Evolutionary conservation across 208 protist genomes (phyloP).

Genomic region (Crithidia mellificae): DNA sequence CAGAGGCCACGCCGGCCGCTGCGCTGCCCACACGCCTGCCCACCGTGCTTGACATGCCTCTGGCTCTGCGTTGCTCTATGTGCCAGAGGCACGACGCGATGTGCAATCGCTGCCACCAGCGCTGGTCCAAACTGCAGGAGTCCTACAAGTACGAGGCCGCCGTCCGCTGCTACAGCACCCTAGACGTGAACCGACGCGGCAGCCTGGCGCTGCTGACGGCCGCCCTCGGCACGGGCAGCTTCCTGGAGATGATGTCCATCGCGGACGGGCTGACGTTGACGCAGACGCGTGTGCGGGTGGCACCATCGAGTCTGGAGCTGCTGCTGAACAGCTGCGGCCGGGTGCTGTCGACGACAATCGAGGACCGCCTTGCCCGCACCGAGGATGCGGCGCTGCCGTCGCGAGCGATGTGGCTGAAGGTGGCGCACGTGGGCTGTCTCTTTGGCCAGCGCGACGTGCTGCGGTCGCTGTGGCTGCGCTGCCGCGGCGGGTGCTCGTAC

Average conservation of each 20-base stretch:
- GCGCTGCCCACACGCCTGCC: constrained; percentile 19
- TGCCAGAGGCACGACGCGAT: constrained; percentile 60
- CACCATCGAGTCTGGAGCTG: neutral
- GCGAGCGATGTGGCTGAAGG: constrained; percentile 11
- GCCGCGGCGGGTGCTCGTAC: constrained; percentile 22
- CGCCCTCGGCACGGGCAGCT: constrained; percentile 38
- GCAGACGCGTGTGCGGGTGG: constrained; percentile 9
- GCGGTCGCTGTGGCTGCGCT: constrained; percentile 16
- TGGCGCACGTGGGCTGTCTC: constrained; percentile 21
- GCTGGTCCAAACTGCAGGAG: constrained; percentile 37
- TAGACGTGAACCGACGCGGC: constrained; percentile 23
- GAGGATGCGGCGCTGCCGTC: constrained; percentile 1
- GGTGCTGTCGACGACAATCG: neutral
- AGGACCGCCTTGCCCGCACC: constrained; percentile 1
- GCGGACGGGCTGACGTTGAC: constrained; percentile 21
- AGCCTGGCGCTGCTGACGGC: constrained; percentile 40
- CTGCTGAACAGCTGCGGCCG: constrained; percentile 8
- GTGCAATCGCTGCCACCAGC: constrained; percentile 49
- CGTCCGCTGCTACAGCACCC: constrained; percentile 28
- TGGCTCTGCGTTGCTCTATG: constrained; percentile 45
- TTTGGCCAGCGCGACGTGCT: constrained; percentile 25
- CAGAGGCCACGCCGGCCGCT: neutral
- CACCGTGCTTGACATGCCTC: constrained; percentile 46
- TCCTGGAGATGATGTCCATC: constrained; percentile 44
- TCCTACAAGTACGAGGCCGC: constrained; percentile 18